Conservation (phyloP, 768 basidiomycete species). For the Hebeloma cylindrosporum region DNA sequence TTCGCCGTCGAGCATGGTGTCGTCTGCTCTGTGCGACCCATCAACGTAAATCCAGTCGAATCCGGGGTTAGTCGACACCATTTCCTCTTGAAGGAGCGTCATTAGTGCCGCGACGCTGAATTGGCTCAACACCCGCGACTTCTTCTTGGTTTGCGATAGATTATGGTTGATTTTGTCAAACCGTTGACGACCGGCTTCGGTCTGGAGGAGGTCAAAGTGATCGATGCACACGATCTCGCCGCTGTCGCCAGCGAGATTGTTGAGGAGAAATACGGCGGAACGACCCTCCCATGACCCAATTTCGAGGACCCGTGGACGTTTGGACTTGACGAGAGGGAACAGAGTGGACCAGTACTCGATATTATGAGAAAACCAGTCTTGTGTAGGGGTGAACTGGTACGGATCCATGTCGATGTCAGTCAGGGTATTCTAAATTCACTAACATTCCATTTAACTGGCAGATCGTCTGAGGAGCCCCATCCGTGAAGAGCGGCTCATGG, state of each 20-base stretch:
- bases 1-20: constrained; percentile 62
- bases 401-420: constrained; percentile 1
- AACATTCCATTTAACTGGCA: too few relatives aligned
- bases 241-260: constrained; percentile 42
- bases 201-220: constrained; percentile 55
- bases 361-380: constrained; percentile 58
- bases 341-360: constrained; percentile 42
- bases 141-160: constrained; percentile 42
- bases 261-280: constrained; percentile 55
- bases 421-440: background rate
- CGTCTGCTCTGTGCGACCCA: constrained; percentile 59
- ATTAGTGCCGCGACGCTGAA: constrained; percentile 56
- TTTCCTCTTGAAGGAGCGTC: constrained; percentile 48
- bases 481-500: too few relatives aligned
- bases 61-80: constrained; percentile 33
- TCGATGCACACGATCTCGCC: constrained; percentile 56
- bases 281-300: constrained; percentile 68
- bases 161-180: constrained; percentile 46
- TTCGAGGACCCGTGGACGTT: constrained; percentile 49
- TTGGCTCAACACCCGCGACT: constrained; percentile 45
- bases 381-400: constrained; percentile 48
- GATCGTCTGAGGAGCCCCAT: too few relatives aligned
- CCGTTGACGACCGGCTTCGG: constrained; percentile 47
- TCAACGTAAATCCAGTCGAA: constrained; percentile 64
- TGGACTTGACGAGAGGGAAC: constrained; percentile 37